These are phyloP conservation scores for Dichotomocladium elegans DNA, from an alignment of 371 early-diverging fungal genomes.

Conservation along the genomic window DNA sequence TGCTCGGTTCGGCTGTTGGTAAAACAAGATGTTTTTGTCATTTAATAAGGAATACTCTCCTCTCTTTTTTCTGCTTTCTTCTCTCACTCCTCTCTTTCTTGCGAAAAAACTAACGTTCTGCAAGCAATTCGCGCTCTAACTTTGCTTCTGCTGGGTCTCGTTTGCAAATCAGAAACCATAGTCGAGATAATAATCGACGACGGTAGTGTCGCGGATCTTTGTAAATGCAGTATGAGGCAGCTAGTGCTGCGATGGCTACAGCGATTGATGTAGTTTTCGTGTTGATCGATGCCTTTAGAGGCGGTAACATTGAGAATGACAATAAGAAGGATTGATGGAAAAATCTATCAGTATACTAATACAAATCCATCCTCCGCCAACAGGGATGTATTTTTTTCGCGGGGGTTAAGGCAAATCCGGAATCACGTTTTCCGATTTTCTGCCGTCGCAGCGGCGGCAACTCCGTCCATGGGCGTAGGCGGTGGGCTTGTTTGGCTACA, in stretches of 20 bases:
- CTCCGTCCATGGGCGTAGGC: too few species aligned
- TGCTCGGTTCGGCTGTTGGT: slow-evolving; percentile 32
- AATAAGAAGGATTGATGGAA: neutral
- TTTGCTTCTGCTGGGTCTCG: slow-evolving; percentile 28
- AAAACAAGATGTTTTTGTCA: neutral
- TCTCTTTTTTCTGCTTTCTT: too few species aligned
- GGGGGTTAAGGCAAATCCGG: neutral
- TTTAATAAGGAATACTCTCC: too few species aligned
- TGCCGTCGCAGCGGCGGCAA: too few species aligned
- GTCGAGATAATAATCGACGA: slow-evolving; percentile 22
- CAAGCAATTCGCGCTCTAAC: slow-evolving; percentile 27
- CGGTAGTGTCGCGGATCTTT: slow-evolving; percentile 14
- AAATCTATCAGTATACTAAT: neutral
- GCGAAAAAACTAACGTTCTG: slow-evolving; percentile 23
- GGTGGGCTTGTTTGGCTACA: too few species aligned
- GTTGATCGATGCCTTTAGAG: slow-evolving; percentile 3
- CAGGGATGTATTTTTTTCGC: neutral
- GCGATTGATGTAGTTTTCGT: neutral
- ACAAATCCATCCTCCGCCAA: neutral
- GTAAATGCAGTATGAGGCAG: slow-evolving; percentile 12
- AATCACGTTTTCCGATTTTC: neutral
- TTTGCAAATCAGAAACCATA: slow-evolving; percentile 33
- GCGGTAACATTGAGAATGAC: too few species aligned
- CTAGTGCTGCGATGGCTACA: slow-evolving; percentile 7
- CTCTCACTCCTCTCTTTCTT: too few species aligned